Base-by-base conservation (phyloP, 2,329 filamentous ascomycete genomes). In the Fusarium mangiferae region DNA sequence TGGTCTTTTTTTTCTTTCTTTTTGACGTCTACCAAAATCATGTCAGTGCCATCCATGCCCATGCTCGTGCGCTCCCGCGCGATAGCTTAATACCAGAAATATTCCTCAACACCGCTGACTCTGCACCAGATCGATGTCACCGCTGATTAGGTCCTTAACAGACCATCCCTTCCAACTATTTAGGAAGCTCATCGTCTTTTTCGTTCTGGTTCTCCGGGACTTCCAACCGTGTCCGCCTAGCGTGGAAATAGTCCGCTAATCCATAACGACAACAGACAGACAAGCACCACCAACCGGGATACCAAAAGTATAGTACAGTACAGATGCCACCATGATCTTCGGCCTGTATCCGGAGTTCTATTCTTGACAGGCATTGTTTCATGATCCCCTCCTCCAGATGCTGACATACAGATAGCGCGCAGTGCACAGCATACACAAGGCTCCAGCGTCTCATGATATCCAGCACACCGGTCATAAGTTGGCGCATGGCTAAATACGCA, bases 31-130 rank as follows among this genome's bases (percentile, higher is more conserved):
- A 30, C 26, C 36, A 49, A 48, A 26, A 5, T n/a, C 35, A 12
- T 55, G 69, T 77, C 74, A 75, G 74, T 76, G 75, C 75, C 73
- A 77, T 73, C 75, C 70, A 70, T 74, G 75, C 51, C 38, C 46
- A 36, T 65, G 62, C 59, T 14, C 17, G 20, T 54, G 51, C 51
- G 14, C 35, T 38, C 24, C 36, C 75, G 77, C 68, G 73, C 75
- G 75, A 76, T 70, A 73, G 49, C 56, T 68, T 56, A 60, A 59
- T 56, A 70, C 17, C 49, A 65, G 36, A 48, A 38, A 46, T 39
- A 33, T 41, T 52, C 22, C 30, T 58, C 24, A 26, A 44, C n/a
- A 58, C 44, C 24, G 41, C 48, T 56, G 51, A 65, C 65, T 70
- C 58, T 41, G 20, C 35, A 55, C 60, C 26, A 51, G 22, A 67